Percentiles rank a stretch among this genome's conserved stretches.
These are phyloP conservation scores for Chlorella sp. DNA, from an alignment of 139 green algal genomes.

Conservation along the genomic window DNA sequence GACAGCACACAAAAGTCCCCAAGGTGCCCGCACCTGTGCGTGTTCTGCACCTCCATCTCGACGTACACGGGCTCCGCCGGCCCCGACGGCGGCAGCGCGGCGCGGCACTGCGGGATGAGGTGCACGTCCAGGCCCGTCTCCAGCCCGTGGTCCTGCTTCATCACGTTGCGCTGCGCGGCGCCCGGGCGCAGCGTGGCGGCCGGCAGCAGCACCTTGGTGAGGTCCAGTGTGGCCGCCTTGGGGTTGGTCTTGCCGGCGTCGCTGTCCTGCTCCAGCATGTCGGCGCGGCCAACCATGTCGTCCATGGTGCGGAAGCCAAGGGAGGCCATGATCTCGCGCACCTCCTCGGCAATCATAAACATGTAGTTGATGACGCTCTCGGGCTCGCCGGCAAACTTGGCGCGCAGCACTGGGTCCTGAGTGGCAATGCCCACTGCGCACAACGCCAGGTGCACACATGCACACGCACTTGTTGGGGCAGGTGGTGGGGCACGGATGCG, in stretches of 20 bases:
- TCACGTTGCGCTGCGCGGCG: conserved; percentile 64
- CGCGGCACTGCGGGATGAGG: conserved; percentile 67
- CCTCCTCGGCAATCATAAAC: conserved; percentile 94
- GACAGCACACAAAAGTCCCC: not conserved
- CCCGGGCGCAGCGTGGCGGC: conserved; percentile 74
- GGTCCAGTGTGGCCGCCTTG: conserved; percentile 72
- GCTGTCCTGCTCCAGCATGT: conserved; percentile 69
- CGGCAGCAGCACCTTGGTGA: conserved; percentile 75
- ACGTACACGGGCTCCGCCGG: conserved; percentile 54
- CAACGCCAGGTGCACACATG: no score
- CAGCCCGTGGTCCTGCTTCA: conserved; percentile 81
- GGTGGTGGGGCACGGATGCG: no score
- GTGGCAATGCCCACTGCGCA: conserved; percentile 83
- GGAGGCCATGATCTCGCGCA: conserved; percentile 81
- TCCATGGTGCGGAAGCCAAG: conserved; percentile 77
- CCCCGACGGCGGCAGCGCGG: conserved; percentile 46
- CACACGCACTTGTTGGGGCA: no score
- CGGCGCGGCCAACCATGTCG: conserved; percentile 88
- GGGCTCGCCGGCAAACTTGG: conserved; percentile 88
- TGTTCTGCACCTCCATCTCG: conserved; percentile 76
- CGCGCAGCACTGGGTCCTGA: conserved; percentile 89
- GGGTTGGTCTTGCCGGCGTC: conserved; percentile 54
- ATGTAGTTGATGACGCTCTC: conserved; percentile 96
- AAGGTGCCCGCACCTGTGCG: conserved; percentile 40
- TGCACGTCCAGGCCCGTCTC: conserved; percentile 72